Conservation (phyloP, 768 basidiomycete genomes). For the Gloeostereum incarnatum region DNA sequence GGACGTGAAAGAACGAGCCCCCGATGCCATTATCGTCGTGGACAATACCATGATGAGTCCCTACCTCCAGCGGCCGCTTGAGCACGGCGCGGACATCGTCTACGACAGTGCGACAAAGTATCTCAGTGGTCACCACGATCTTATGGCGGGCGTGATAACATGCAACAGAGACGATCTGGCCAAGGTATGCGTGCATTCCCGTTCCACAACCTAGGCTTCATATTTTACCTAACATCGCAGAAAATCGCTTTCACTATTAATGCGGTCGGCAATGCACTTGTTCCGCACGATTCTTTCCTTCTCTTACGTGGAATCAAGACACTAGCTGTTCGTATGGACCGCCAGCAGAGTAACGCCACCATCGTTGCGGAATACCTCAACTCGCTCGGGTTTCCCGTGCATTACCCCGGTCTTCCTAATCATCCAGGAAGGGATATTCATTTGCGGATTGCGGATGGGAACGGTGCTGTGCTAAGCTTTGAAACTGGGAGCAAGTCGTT, state of each 20-base stretch:
- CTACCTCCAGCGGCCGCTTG: constrained; percentile 89
- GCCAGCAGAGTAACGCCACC: constrained; percentile 78
- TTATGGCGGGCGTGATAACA: constrained; percentile 95
- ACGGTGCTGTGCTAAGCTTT: constrained; percentile 92
- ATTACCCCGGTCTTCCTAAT: constrained; percentile 82
- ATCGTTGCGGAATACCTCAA: constrained; percentile 83
- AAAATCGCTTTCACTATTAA: constrained; percentile 90
- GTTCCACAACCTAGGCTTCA: background rate
- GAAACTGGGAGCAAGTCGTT: constrained; percentile 86
- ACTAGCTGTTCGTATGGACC: constrained; percentile 90
- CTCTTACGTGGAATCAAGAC: constrained; percentile 95
- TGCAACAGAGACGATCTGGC: constrained; percentile 89
- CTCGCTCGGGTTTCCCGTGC: constrained; percentile 77
- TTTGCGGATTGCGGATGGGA: constrained; percentile 81
- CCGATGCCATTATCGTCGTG: constrained; percentile 77
- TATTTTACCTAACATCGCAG: constrained; percentile 25
- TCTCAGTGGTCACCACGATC: constrained; percentile 94
- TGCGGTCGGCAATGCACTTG: constrained; percentile 85
- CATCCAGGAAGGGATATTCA: constrained; percentile 89
- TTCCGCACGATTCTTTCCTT: constrained; percentile 95
- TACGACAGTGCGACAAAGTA: constrained; percentile 99
- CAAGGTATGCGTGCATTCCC: constrained; percentile 38
- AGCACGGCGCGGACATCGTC: constrained; percentile 93
- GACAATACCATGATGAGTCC: constrained; percentile 99
- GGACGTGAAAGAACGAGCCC: constrained; percentile 75